Conservation (phyloP, 441 rosid genomes). For the Jatropha podagrica region DNA sequence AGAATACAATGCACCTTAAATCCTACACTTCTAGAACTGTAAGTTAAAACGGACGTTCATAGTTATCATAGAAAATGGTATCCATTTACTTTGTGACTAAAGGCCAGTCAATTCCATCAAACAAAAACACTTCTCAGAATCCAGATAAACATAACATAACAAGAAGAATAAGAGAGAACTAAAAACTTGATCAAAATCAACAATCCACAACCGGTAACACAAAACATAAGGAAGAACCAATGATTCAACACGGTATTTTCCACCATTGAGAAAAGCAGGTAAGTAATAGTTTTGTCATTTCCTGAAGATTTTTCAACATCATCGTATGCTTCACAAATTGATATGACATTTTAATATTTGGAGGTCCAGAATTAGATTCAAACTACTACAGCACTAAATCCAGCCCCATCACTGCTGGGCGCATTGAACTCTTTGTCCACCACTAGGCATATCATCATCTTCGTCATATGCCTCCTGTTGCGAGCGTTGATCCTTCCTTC, state of each 20-base stretch:
- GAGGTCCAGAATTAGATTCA: background rate
- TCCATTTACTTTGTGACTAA: too few species aligned
- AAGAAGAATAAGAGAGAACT: too few species aligned
- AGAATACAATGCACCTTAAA: too few species aligned
- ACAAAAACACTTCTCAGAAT: too few species aligned
- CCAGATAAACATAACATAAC: too few species aligned
- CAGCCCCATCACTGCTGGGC: slow-evolving; percentile 65
- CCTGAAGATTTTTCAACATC: background rate
- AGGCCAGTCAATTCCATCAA: too few species aligned
- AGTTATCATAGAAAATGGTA: too few species aligned
- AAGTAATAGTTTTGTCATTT: background rate
- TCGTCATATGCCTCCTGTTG: slow-evolving; percentile 67
- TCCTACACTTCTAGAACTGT: too few species aligned
- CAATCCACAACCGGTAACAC: too few species aligned
- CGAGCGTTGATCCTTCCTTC: slow-evolving; percentile 60
- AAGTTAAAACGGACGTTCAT: too few species aligned
- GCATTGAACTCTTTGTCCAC: slow-evolving; percentile 72
- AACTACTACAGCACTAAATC: background rate
- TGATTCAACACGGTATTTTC: background rate
- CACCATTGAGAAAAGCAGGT: background rate
- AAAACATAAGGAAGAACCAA: background rate
- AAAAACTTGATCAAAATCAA: too few species aligned
- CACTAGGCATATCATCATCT: slow-evolving; percentile 58
- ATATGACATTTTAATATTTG: background rate
- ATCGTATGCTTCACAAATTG: background rate